Evolutionary conservation across 2,329 filamentous ascomycete species (phyloP).

Genomic region (Arthrocladium fulminans): DNA sequence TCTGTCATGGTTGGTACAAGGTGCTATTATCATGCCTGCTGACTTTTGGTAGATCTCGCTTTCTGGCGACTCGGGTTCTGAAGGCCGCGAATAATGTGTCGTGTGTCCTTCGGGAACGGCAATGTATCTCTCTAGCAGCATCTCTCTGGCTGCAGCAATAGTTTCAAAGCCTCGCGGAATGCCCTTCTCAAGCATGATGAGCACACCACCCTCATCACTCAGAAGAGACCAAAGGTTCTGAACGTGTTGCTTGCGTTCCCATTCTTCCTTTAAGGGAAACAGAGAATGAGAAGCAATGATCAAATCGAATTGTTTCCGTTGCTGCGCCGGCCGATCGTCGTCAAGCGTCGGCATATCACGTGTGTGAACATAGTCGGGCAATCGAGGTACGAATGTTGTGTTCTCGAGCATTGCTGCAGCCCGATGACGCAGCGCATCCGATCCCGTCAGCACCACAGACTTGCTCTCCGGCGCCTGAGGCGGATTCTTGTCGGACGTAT

Average conservation of each 20-base stretch:
- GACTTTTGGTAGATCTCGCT: constrained; percentile 39
- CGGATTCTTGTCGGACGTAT: constrained; percentile 29
- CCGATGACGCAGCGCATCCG: constrained; percentile 64
- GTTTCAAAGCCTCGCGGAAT: constrained; percentile 87
- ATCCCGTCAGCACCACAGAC: constrained; percentile 71
- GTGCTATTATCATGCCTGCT: constrained; percentile 53
- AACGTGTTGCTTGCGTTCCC: constrained; percentile 66
- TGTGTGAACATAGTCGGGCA: constrained; percentile 75
- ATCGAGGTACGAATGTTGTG: constrained; percentile 80
- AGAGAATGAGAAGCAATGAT: constrained; percentile 83
- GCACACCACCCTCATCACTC: constrained; percentile 72
- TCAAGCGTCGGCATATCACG: constrained; percentile 51
- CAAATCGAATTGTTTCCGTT: constrained; percentile 74
- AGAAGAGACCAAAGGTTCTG: constrained; percentile 86
- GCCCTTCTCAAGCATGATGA: constrained; percentile 85
- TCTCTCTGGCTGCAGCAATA: constrained; percentile 72
- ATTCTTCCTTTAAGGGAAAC: constrained; percentile 65
- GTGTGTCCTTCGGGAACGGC: constrained; percentile 34
- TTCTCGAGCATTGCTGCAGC: constrained; percentile 71
- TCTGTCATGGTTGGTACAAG: constrained; percentile 75
- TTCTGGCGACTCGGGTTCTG: constrained; percentile 17
- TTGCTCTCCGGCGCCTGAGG: constrained; percentile 53
- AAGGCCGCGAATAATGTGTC: constrained; percentile 25
- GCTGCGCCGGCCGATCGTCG: constrained; percentile 42
- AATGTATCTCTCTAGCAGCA: constrained; percentile 68